Conservation (phyloP, 768 basidiomycete genomes). For the Hygrocybe punicea region DNA sequence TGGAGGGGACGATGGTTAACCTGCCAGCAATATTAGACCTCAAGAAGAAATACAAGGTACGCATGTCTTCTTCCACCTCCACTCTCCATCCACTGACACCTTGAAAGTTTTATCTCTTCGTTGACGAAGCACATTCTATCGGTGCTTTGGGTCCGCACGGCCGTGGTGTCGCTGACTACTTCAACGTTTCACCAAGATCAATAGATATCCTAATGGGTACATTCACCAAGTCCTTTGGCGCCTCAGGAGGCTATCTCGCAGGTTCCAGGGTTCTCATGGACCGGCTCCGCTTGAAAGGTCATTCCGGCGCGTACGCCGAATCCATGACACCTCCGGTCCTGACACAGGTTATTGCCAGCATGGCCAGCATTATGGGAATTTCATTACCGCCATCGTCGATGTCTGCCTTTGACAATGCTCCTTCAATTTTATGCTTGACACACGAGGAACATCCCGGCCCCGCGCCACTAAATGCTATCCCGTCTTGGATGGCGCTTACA, state of each 20-base stretch:
- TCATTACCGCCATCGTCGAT: conserved; percentile 32
- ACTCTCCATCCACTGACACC: neutral
- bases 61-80: conserved; percentile 14
- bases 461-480: conserved; percentile 60
- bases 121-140: conserved; percentile 97
- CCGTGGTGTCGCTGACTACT: conserved; percentile 94
- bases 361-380: conserved; percentile 96
- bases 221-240: conserved; percentile 93
- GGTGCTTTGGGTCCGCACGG: conserved; percentile 94
- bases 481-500: conserved; percentile 77
- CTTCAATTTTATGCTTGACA: conserved; percentile 26
- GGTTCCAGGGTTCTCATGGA: conserved; percentile 80
- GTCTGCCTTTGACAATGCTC: neutral
- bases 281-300: conserved; percentile 72
- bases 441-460: conserved; percentile 62
- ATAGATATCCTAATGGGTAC: conserved; percentile 98
- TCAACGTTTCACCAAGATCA: conserved; percentile 70
- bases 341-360: conserved; percentile 85
- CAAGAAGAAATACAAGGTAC: conserved; percentile 93
- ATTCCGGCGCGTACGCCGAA: conserved; percentile 85
- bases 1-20: conserved; percentile 95
- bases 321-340: conserved; percentile 87
- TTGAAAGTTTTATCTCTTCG: conserved; percentile 84
- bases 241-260: conserved; percentile 92
- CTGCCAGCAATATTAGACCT: conserved; percentile 79